These are phyloP conservation scores for Smittium culicis DNA, from an alignment of 371 early-diverging fungal genomes.

Conservation along the genomic window DNA sequence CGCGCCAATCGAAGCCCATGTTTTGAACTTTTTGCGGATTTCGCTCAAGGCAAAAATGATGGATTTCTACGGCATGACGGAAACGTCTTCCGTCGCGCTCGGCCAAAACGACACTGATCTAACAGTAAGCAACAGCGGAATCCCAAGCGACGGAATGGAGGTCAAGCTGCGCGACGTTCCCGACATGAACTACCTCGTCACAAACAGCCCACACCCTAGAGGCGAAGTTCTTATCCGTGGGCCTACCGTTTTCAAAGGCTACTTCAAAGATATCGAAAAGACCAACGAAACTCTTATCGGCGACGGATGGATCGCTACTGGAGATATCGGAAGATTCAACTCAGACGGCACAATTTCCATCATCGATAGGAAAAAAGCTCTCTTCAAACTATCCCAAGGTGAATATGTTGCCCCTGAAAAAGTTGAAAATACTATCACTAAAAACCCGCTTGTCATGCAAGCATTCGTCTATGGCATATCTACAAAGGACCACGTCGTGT, in stretches of 20 bases:
- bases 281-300: constrained; percentile 61
- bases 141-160: constrained; percentile 54
- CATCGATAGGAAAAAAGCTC: constrained; percentile 93
- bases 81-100: constrained; percentile 55
- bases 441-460: constrained; percentile 51
- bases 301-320: constrained; percentile 84
- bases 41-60: constrained; percentile 66
- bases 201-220: constrained; percentile 71
- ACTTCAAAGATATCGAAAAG: constrained; percentile 68
- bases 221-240: constrained; percentile 92
- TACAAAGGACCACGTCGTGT: constrained; percentile 61
- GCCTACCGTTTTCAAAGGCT: constrained; percentile 63
- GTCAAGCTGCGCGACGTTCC: constrained; percentile 83
- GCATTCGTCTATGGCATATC: constrained; percentile 84
- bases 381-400: constrained; percentile 93
- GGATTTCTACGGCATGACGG: constrained; percentile 96
- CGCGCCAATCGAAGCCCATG: constrained; percentile 78
- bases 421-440: constrained; percentile 67
- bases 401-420: constrained; percentile 98
- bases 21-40: constrained; percentile 74
- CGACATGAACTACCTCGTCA: constrained; percentile 70
- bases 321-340: constrained; percentile 87
- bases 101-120: constrained; percentile 38
- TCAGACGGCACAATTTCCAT: constrained; percentile 51
- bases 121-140: constrained; percentile 74